phyloP scores from a whole-genome alignment of 371 early-diverging fungal species.

The Mortierella sp. region DNA sequence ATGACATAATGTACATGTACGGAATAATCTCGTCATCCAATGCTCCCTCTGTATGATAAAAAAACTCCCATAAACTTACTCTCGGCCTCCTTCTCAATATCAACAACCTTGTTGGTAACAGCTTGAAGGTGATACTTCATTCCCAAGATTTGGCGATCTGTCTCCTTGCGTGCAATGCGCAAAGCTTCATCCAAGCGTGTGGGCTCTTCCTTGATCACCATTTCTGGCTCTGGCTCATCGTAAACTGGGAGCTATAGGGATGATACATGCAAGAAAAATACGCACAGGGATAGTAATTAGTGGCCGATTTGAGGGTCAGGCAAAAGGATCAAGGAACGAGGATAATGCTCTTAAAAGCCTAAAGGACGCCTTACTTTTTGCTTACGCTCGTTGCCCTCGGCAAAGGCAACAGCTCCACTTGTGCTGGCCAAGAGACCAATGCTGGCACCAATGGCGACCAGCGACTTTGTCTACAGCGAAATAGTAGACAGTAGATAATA shows the following conservation, averaged over 20 bases:
- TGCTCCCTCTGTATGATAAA: too few species aligned
- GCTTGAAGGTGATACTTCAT: constrained; percentile 53
- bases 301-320: neutral
- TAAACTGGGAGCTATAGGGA: constrained; percentile 40
- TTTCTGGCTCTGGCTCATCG: constrained; percentile 55
- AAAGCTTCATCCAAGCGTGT: constrained; percentile 54
- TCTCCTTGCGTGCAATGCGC: constrained; percentile 51
- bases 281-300: neutral
- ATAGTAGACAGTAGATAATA: neutral
- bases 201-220: constrained; percentile 55
- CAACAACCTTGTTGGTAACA: constrained; percentile 56
- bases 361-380: constrained; percentile 24
- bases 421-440: constrained; percentile 40
- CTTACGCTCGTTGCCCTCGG: constrained; percentile 51
- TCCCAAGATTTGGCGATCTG: constrained; percentile 53
- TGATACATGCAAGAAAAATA: neutral
- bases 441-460: constrained; percentile 41
- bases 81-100: constrained; percentile 55
- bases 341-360: neutral
- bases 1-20: neutral
- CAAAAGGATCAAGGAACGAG: neutral
- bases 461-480: constrained; percentile 36
- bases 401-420: constrained; percentile 26
- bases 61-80: constrained; percentile 12
- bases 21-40: too few species aligned